A percentile compares a stretch with the other conserved stretches of the same genome.
Conservation (phyloP, 352 stramenopile genomes). For the Globisporangium spinosum region DNA sequence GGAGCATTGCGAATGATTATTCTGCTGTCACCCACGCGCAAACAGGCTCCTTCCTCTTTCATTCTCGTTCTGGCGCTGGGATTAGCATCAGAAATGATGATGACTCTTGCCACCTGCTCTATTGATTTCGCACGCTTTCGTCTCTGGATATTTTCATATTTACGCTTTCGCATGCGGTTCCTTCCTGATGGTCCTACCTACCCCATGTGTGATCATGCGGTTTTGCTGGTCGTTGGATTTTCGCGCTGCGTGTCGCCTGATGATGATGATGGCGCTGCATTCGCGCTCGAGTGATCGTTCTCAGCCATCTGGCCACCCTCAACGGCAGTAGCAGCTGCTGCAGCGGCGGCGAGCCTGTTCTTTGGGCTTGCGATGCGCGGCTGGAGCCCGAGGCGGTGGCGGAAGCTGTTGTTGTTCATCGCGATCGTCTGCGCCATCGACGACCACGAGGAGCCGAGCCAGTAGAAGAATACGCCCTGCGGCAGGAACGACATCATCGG, state of each 20-base stretch:
- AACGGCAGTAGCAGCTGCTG: not conserved
- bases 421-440: conserved; percentile 54
- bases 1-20: not conserved
- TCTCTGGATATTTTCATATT: not conserved
- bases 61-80: not conserved
- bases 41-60: not conserved
- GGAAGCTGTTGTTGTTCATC: conserved; percentile 70
- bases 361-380: conserved; percentile 30
- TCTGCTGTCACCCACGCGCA: not conserved
- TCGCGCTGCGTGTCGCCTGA: conserved; percentile 6
- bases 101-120: not conserved
- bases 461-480: conserved; percentile 84
- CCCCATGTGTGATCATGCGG: not conserved
- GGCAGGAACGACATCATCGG: conserved; percentile 44
- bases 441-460: conserved; percentile 66
- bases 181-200: not conserved
- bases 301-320: not conserved
- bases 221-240: conserved; percentile 6
- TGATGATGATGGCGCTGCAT: not conserved
- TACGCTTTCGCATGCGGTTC: not conserved
- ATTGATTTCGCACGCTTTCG: not conserved
- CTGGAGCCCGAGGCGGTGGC: conserved; percentile 46
- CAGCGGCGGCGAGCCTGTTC: conserved; percentile 1
- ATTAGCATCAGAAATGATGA: not conserved
- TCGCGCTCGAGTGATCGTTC: not conserved